These are phyloP conservation scores for Aphanomyces invadans DNA, from an alignment of 352 stramenopile species.

Conservation along the genomic window DNA sequence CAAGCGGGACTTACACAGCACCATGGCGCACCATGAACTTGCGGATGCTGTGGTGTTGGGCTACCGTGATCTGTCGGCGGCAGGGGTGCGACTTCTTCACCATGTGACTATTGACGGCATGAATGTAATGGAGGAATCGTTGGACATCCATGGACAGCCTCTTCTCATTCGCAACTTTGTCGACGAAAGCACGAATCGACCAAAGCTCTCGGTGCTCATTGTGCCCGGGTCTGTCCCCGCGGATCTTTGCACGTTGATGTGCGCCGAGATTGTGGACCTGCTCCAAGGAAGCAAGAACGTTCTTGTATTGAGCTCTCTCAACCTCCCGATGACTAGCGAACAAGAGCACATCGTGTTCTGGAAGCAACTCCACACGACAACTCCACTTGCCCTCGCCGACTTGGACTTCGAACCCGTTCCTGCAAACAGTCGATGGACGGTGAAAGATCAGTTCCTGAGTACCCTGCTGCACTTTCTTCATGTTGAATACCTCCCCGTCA, in stretches of 20 bases:
- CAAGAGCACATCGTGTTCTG: constrained; percentile 14
- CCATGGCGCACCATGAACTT: neutral
- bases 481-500: constrained; percentile 11
- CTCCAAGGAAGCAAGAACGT: constrained; percentile 11
- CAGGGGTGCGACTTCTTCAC: constrained; percentile 9
- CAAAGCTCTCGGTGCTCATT: constrained; percentile 1
- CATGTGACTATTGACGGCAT: constrained; percentile 4
- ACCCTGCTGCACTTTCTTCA: constrained; percentile 23
- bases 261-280: constrained; percentile 10
- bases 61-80: constrained; percentile 19
- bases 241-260: neutral
- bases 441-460: constrained; percentile 20
- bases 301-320: constrained; percentile 7
- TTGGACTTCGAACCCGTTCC: constrained; percentile 16
- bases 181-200: neutral
- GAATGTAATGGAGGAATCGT: neutral
- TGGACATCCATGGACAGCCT: neutral
- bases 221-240: neutral
- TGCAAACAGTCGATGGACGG: constrained; percentile 4
- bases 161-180: constrained; percentile 9
- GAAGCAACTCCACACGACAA: constrained; percentile 7
- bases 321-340: neutral
- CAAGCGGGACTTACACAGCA: neutral
- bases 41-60: constrained; percentile 3
- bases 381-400: neutral